Base-by-base conservation (phyloP, 176 grass and related monocot genomes). In the Bolboschoenus planiculmis region DNA sequence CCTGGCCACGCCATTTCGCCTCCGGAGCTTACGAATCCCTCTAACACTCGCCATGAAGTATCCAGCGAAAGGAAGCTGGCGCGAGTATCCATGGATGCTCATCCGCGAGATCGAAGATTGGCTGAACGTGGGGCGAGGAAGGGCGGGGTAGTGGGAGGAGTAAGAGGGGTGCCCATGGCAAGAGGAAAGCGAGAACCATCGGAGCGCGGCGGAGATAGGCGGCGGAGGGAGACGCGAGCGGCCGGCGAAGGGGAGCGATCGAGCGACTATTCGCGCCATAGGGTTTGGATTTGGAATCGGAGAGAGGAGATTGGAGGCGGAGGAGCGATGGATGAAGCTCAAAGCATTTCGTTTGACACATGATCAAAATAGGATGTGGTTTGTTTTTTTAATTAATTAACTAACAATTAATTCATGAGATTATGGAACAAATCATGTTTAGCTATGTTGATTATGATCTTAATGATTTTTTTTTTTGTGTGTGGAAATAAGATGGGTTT, bases 221-320 rank as follows among this genome's bases (percentile, higher is more conserved):
- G 74, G 55, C 2, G 83, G 36, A 21, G 33, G 61, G 78, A 85
- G 26, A 8, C 79, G 85, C 81, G 86, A 90, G 39, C 89, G 84
- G 29, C 73, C 67, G 75, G 92, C 71, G 67, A 95, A 85, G 39
- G 90, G 96, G 50, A 95, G 87, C 55, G 91, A 81, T 30, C 96
- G 90, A 46, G 82, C 81, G 42, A 92, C 86, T 65, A 95, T 87
- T 35, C 96, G 82, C 56, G 96, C 96, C 96, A 99, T 98, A 33
- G 72, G 24, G 21, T 27, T 27, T 21, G 26, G 59, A 11, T 50
- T 77, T 23, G 7, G 46, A 26, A 24, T 77, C 2, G 26, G 26
- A 51, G 72, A 72, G 0, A 46, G n/a, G 67, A 24, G n/a, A 44
- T n/a, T 27, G 20, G 67, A 72, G 30, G 14, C 11, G 35, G 2